A percentile compares a stretch with the other conserved stretches of the same genome.
These are phyloP conservation scores for Alternaria novae-zelandiae DNA, from an alignment of 2,329 filamentous ascomycete species.

Conservation along the genomic window DNA sequence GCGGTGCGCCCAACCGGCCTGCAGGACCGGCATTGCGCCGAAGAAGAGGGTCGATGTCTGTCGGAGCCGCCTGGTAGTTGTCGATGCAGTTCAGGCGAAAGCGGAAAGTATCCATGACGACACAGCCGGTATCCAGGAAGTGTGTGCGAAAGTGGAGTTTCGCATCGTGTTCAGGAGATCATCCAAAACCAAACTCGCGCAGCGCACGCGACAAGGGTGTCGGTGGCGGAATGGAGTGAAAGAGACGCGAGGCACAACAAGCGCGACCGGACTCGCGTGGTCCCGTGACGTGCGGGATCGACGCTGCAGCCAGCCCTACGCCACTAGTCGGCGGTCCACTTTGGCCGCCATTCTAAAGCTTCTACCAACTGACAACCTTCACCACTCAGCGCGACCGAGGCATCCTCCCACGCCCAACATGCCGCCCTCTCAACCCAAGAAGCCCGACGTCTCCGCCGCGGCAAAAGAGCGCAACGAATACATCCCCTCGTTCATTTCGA, in stretches of 20 bases:
- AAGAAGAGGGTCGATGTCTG: slow-evolving; percentile 80
- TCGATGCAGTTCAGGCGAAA: slow-evolving; percentile 96
- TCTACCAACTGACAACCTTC: slow-evolving; percentile 2
- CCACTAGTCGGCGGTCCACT: slow-evolving; percentile 28
- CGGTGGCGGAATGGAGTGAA: not conserved
- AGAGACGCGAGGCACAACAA: slow-evolving; percentile 10
- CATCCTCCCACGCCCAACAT: slow-evolving; percentile 34
- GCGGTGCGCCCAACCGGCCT: slow-evolving; percentile 68
- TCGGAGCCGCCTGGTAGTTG: slow-evolving; percentile 83
- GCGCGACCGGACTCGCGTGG: slow-evolving; percentile 24
- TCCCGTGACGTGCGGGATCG: slow-evolving; percentile 26
- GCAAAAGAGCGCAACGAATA: slow-evolving; percentile 95
- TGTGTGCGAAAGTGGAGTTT: not conserved
- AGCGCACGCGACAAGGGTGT: not conserved
- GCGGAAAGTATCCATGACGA: slow-evolving; percentile 76
- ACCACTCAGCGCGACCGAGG: not conserved
- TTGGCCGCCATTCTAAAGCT: slow-evolving; percentile 19
- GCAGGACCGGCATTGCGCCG: slow-evolving; percentile 65
- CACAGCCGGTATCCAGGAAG: slow-evolving; percentile 6
- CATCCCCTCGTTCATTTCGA: slow-evolving; percentile 97
- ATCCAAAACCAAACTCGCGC: slow-evolving; percentile 4
- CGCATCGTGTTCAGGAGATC: slow-evolving; percentile 21
- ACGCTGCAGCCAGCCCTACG: slow-evolving; percentile 44
- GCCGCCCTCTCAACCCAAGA: slow-evolving; percentile 56
- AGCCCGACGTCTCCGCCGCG: slow-evolving; percentile 60